Conservation (phyloP, 1,284 basidiomycete genomes). For the Phlebopus sp. region DNA sequence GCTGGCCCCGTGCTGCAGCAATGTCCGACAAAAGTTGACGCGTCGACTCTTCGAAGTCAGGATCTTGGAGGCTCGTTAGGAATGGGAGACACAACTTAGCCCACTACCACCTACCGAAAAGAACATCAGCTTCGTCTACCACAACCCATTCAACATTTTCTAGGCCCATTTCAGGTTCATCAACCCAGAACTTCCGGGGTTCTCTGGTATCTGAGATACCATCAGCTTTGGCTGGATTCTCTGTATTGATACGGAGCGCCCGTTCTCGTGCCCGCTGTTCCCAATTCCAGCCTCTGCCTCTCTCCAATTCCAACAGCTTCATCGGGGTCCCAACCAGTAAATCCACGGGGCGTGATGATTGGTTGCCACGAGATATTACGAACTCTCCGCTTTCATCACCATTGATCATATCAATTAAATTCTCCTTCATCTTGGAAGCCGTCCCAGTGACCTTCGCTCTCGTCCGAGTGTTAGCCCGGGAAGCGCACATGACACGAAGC, state of each 20-base stretch:
- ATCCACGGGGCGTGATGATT: constrained; percentile 49
- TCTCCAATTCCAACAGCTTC: constrained; percentile 69
- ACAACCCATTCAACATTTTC: constrained; percentile 80
- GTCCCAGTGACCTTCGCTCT: constrained; percentile 35
- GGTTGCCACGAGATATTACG: constrained; percentile 12
- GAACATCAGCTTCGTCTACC: constrained; percentile 85
- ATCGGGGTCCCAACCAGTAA: constrained; percentile 76
- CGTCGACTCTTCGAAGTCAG: constrained; percentile 76
- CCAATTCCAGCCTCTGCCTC: constrained; percentile 65
- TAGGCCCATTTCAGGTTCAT: constrained; percentile 55
- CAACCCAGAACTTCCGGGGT: constrained; percentile 33
- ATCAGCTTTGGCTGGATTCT: constrained; percentile 21
- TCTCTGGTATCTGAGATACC: constrained; percentile 29
- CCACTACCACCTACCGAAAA: constrained; percentile 67
- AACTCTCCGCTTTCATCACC: constrained; percentile 16
- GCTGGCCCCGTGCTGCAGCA: constrained; percentile 55
- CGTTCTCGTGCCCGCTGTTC: constrained; percentile 33
- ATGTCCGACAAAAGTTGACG: constrained; percentile 66
- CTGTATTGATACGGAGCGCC: constrained; percentile 21
- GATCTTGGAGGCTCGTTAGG: constrained; percentile 39
- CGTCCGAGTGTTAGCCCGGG: constrained; percentile 53
- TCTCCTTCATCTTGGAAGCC: constrained; percentile 49
- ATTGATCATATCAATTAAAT: constrained; percentile 17
- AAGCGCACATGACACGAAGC: constrained; percentile 70
- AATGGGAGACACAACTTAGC: background rate